Conservation (phyloP, 768 basidiomycete species). For the Suillus americanus region DNA sequence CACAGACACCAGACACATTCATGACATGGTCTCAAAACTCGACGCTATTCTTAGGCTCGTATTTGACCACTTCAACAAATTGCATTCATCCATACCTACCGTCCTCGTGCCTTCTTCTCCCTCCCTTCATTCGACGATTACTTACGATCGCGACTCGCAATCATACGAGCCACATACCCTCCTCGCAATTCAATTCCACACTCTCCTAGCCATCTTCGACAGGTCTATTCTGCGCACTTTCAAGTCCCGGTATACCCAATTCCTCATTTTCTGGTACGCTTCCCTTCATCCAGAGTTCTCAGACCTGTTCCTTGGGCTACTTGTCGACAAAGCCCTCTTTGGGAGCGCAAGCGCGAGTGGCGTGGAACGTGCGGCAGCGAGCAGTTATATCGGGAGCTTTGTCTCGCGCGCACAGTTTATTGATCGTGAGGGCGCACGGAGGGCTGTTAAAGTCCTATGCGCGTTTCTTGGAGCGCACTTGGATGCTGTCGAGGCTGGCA, state of each 20-base stretch:
- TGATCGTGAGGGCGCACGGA: conserved; percentile 67
- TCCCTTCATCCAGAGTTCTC: conserved; percentile 87
- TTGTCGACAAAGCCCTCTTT: conserved; percentile 89
- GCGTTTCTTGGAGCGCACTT: conserved; percentile 78
- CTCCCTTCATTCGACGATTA: conserved; percentile 25
- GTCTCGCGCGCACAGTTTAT: conserved; percentile 90
- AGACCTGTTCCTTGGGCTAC: conserved; percentile 91
- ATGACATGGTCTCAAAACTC: conserved; percentile 88
- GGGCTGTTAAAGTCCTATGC: conserved; percentile 83
- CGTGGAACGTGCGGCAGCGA: conserved; percentile 88
- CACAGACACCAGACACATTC: conserved; percentile 63
- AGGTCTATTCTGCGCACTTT: conserved; percentile 92
- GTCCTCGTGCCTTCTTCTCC: conserved; percentile 17
- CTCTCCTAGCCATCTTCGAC: conserved; percentile 91
- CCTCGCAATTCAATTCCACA: conserved; percentile 71
- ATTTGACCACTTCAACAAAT: conserved; percentile 78
- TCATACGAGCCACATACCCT: conserved; percentile 27
- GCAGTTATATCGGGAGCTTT: conserved; percentile 90
- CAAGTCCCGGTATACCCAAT: conserved; percentile 96
- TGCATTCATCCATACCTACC: conserved; percentile 31
- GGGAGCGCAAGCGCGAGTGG: conserved; percentile 31
- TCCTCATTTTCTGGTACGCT: conserved; percentile 93
- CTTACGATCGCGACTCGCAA: conserved; percentile 28
- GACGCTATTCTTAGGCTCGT: conserved; percentile 84
- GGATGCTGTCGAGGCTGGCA: conserved; percentile 50